Conservation (phyloP, 202 grass and related monocot species). For the Cymbopogon flexuosus region DNA sequence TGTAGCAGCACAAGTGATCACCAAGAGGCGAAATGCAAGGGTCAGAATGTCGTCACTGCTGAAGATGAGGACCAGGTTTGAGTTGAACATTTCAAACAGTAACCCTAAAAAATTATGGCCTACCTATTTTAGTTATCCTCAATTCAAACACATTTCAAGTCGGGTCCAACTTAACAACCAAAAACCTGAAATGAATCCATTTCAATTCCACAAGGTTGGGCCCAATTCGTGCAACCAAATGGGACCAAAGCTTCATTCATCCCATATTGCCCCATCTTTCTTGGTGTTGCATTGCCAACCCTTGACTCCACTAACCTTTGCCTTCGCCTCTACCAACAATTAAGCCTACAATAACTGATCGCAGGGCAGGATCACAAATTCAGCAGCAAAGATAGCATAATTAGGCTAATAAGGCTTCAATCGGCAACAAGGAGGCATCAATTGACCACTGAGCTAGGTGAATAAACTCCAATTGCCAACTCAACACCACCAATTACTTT, state of each 20-base stretch:
- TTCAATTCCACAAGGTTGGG: neutral
- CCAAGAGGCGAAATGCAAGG: too few species aligned
- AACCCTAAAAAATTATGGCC: too few species aligned
- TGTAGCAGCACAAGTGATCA: too few species aligned
- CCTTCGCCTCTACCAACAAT: neutral
- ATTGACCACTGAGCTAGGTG: neutral
- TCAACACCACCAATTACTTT: neutral
- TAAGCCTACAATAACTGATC: neutral
- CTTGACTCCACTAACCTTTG: neutral
- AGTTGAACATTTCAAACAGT: too few species aligned
- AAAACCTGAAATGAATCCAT: too few species aligned
- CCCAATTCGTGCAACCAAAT: neutral
- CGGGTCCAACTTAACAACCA: too few species aligned
- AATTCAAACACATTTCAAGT: too few species aligned
- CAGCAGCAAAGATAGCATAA: neutral
- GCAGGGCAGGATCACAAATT: neutral
- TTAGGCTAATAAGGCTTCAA: neutral
- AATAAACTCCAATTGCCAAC: neutral
- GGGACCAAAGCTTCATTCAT: neutral
- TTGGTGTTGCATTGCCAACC: neutral
- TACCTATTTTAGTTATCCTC: too few species aligned
- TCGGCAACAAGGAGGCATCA: neutral
- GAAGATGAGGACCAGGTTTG: too few species aligned
- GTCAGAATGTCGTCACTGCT: too few species aligned
- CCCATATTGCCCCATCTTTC: neutral